A percentile compares a stretch with the other conserved stretches of the same genome.
These are phyloP conservation scores for Euryodendron excelsum DNA, from an alignment of 148 eudicot genomes.

Conservation along the genomic window DNA sequence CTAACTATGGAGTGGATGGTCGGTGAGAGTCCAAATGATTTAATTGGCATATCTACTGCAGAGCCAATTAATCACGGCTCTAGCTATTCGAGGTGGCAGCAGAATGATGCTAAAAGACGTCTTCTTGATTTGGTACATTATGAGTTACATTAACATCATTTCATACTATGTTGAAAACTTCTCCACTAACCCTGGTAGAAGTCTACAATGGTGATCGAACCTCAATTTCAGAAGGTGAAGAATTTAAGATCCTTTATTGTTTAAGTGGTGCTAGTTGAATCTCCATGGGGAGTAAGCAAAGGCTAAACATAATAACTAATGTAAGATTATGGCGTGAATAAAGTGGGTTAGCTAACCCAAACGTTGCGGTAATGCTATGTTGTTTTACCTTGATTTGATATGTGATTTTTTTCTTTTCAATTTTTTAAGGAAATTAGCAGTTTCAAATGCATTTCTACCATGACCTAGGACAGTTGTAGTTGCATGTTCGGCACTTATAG, in stretches of 20 bases:
- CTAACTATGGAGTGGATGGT: slow-evolving; percentile 95
- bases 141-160: neutral
- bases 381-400: neutral
- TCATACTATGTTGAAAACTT: neutral
- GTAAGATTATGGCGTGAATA: neutral
- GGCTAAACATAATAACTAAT: neutral
- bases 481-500: neutral
- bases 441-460: neutral
- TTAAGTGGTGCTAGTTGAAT: neutral
- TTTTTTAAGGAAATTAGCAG: neutral
- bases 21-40: slow-evolving; percentile 86
- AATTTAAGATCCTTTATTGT: neutral
- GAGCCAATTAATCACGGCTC: slow-evolving; percentile 31
- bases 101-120: slow-evolving; percentile 60
- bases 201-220: slow-evolving; percentile 7
- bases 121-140: slow-evolving; percentile 83
- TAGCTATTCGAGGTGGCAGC: slow-evolving; percentile 42
- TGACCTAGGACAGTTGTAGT: neutral
- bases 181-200: neutral
- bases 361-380: neutral
- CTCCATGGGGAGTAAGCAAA: slow-evolving; percentile 1
- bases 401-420: too few species aligned
- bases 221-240: neutral
- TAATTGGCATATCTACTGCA: slow-evolving; percentile 50
- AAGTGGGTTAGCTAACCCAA: neutral